Conservation (phyloP, 139 green algal species). For the Chloropicon primus region DNA sequence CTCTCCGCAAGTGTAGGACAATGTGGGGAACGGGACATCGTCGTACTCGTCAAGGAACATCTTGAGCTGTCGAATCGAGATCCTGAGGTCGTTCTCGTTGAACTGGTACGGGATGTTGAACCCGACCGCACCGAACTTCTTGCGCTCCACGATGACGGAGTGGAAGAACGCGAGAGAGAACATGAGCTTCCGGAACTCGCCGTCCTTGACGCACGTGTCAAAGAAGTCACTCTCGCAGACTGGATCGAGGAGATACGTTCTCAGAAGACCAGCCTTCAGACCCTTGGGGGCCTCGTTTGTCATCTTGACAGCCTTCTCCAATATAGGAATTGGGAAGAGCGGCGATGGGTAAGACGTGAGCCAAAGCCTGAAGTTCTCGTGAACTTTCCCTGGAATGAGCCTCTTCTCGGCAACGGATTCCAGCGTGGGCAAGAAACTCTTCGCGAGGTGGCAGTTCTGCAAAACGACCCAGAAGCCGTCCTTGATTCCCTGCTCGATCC, state of each 20-base stretch:
- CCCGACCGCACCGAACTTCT: constrained; percentile 63
- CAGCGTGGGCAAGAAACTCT: constrained; percentile 49
- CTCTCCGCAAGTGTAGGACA: constrained; percentile 44
- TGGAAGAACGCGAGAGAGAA: constrained; percentile 68
- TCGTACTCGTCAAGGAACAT: constrained; percentile 72
- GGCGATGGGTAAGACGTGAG: constrained; percentile 50
- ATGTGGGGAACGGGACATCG: constrained; percentile 49
- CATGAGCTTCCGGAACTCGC: constrained; percentile 47
- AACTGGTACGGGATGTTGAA: constrained; percentile 77
- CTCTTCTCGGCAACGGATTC: constrained; percentile 58
- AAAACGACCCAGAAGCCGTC: constrained; percentile 64
- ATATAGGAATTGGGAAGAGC: constrained; percentile 54
- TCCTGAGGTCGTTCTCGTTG: constrained; percentile 61
- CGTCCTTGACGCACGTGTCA: constrained; percentile 36
- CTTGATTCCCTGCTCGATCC: constrained; percentile 40
- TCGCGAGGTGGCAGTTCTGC: constrained; percentile 70
- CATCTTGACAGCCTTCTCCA: constrained; percentile 30
- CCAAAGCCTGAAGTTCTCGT: constrained; percentile 58
- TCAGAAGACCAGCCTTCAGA: constrained; percentile 24
- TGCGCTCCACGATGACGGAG: constrained; percentile 41
- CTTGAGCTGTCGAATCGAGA: constrained; percentile 53
- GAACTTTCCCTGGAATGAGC: constrained; percentile 37
- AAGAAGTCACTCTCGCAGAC: constrained; percentile 52
- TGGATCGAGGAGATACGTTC: constrained; percentile 58
- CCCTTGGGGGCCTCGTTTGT: constrained; percentile 39